Base-by-base conservation (phyloP, 495 filamentous ascomycete species). In the Aspergillus nanangensis region DNA sequence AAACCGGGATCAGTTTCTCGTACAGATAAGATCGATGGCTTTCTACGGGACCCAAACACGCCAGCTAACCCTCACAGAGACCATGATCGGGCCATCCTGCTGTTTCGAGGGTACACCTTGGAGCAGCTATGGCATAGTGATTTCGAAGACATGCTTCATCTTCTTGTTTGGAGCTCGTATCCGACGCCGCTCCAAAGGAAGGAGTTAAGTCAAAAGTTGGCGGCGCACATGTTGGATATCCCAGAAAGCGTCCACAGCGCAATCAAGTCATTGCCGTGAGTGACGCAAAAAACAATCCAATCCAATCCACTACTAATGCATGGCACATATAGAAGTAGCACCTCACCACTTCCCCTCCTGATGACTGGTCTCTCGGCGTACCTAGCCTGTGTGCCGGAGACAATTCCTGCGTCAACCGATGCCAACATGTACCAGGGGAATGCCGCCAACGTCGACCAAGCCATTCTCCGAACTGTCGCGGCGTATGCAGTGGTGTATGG, bases 1-100 rank as follows among this genome's bases (percentile, higher is more conserved):
- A 74, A 44, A 69, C 71, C 4, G 59, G 57, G 5, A 78, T 81
- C 41, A 80, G 70, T 17, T 76, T 74, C 48, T 77, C 75, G 68
- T 78, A 73, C 4, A 18, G 5, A n/a, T n/a, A n/a, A n/a, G n/a
- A n/a, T n/a, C n/a, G n/a, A n/a, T n/a, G n/a, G n/a, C n/a, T n/a
- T n/a, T n/a, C n/a, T n/a, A n/a, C n/a, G n/a, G n/a, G n/a, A n/a
- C n/a, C n/a, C n/a, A n/a, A n/a, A n/a, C n/a, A n/a, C n/a, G n/a
- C 2, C 10, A 47, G 15, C 36, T 52, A 8, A 45, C 18, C 1
- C 32, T 7, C 2, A 3, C 18, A 70, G 67, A 8, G 61, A 69
- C 32, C 61, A 65, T 38, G 60, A 62, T 2, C 45, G 36, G 35
- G 59, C 52, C 3, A n/a, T 46, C 8, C 45, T 67, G 4, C 49